Evolutionary conservation across 352 stramenopile species (phyloP), one percentile per base, ranked within the genome.

Genomic region (Blastocystis sp.): DNA sequence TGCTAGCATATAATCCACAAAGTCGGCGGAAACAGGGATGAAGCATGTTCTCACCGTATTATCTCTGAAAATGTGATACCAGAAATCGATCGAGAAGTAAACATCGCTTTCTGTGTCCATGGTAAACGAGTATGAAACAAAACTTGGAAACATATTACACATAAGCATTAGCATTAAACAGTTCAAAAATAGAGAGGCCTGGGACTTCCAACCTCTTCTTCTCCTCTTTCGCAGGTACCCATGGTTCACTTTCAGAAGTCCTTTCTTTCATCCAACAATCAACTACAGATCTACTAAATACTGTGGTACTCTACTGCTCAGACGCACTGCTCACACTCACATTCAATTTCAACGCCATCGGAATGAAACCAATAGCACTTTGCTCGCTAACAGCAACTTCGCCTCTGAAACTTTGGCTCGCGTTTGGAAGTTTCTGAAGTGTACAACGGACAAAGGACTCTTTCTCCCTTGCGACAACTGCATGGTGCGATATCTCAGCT

Each of bases 81-180:
- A 80, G n/a, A 61, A 62, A 43, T 80, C 70, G 20, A 80, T 80
- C 45, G 70, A 80, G 34, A 80, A 80, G 6, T 56, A 79, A 13
- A 39, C 23, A 11, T 8, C 43, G 7, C 18, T 50, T 61, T 50
- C 15, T 29, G 15, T 9, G 15, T 39, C 29, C 70, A 29, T 64
- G 8, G 39, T 53, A 29, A 54, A 54, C 4, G 2, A 77, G 26
- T 45, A 77, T 77, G 0, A 55, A 56, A 56, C n/a, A 47, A 77
- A 55, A 76, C 34, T 34, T 34, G 29, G 29, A 34, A 76, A 76
- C 29, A 8, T 7, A 47, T 11, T 56, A 56, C 8, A 29, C 29
- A 56, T 55, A 55, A 56, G 20, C 56, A 37, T 4, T 45, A 7
- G 55, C n/a, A 61, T 47, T 43, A 80, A 61, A 64, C 0, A 34